A percentile compares a stretch with the other conserved stretches of the same genome.
phyloP scores from a whole-genome alignment of 139 green algal genomes.

The Tetradesmus lagerheimii region DNA sequence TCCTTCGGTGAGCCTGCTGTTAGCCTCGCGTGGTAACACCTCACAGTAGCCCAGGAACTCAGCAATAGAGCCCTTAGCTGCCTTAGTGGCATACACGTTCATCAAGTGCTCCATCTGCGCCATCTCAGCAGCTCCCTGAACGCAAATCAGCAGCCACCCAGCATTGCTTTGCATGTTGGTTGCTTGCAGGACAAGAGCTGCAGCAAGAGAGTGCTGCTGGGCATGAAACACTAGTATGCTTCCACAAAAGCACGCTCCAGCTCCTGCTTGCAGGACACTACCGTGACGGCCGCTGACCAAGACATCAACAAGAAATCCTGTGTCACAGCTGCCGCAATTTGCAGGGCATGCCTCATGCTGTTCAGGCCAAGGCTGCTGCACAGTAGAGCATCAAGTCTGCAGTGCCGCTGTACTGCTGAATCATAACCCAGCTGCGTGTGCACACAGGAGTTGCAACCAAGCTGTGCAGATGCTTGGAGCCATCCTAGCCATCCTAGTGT shows the following conservation, averaged over 20 bases:
- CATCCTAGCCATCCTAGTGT: too few relatives aligned
- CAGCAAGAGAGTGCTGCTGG: not conserved
- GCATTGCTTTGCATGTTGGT: not conserved
- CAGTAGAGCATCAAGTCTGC: too few relatives aligned
- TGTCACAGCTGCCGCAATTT: not conserved
- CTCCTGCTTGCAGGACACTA: not conserved
- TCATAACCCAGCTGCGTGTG: too few relatives aligned
- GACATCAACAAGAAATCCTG: too few relatives aligned
- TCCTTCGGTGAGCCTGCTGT: slow-evolving; percentile 67
- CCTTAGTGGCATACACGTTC: slow-evolving; percentile 81
- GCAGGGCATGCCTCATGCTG: not conserved
- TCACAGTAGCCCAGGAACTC: slow-evolving; percentile 84
- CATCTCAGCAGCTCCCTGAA: slow-evolving; percentile 66
- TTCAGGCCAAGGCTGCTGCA: too few relatives aligned
- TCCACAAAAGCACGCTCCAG: not conserved
- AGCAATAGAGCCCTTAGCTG: slow-evolving; percentile 70
- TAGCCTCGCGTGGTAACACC: slow-evolving; percentile 66
- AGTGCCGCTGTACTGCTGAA: too few relatives aligned
- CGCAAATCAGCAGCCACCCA: not conserved
- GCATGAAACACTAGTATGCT: not conserved
- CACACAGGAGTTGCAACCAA: too few relatives aligned
- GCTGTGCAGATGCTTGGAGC: too few relatives aligned
- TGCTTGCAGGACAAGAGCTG: not conserved
- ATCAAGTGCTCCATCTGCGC: slow-evolving; percentile 87
- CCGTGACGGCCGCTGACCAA: too few relatives aligned